Conservation (phyloP, 495 filamentous ascomycete species). For the Sphaerosporella brunnea region DNA sequence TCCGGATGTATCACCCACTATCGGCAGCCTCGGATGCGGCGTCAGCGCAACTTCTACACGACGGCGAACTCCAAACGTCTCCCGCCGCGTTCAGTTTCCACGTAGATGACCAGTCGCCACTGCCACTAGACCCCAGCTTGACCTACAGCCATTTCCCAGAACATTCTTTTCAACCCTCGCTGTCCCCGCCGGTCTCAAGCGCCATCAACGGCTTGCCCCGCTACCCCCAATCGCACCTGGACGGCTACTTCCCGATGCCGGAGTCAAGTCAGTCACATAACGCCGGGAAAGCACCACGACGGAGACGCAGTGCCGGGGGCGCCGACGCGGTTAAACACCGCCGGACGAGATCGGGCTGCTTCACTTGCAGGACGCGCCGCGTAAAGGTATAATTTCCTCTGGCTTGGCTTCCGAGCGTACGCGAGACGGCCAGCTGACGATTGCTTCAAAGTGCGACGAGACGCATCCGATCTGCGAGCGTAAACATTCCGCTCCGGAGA, state of each 20-base stretch:
- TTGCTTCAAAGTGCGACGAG: constrained; percentile 54
- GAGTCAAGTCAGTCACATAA: neutral
- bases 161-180: too few species aligned
- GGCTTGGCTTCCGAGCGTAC: constrained; percentile 8
- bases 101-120: neutral
- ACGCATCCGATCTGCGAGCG: constrained; percentile 71
- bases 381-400: constrained; percentile 50
- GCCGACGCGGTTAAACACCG: constrained; percentile 80
- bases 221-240: neutral
- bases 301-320: constrained; percentile 40
- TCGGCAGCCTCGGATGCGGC: too few species aligned
- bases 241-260: neutral
- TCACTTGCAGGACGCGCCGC: constrained; percentile 72
- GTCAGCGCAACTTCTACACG: neutral
- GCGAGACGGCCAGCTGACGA: constrained; percentile 4
- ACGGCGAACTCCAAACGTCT: neutral
- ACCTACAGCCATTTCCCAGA: neutral
- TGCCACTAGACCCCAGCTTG: neutral
- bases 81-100: neutral
- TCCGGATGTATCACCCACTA: too few species aligned
- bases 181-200: too few species aligned
- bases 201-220: neutral
- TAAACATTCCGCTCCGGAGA: constrained; percentile 28
- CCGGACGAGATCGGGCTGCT: constrained; percentile 83
- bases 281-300: constrained; percentile 27